Base-by-base conservation (phyloP, 805 yeast species). In the Maudiozyma barnettii region DNA sequence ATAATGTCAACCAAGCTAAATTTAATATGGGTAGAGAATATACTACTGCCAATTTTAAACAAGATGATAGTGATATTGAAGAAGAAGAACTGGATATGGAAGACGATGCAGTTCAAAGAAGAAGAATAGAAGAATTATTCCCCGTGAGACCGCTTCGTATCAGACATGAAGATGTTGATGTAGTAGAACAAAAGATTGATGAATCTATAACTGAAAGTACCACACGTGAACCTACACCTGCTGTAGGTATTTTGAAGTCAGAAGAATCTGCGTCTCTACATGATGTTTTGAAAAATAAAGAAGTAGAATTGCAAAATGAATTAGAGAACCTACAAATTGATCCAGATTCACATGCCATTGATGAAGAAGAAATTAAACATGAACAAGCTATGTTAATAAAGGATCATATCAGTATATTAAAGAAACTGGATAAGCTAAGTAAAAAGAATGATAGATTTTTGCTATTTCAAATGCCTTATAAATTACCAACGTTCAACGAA, bases 71-170 rank as follows among this genome's bases (percentile, higher is more conserved):
- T 23, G 57, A 46, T 7, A 51, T 47, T 14, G 57, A 54, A 22
- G 59, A 54, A 29, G 55, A 46, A 4, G 57, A 51, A 12, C 6
- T 19, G 6, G 55, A 46, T 16, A 43, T 57, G 44, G 64, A 63
- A 22, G 64, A 60, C 21, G 63, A 58, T 7, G 50, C 53, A 1
- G 41, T 51, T 44, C 57, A 55, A 29, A 60, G 65, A 12, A 56
- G 52, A 43, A 51, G 53, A 43, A 54, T 63, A 9, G 62, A 61
- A 31, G 58, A 58, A 18, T 61, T 82, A 30, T 82, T 84, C 68
- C 91, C 91, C 0, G 81, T 84, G 4, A 74, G 89, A 54, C 86
- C 91, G 1, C 71, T 71, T 9, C 73, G 88, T 63, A 66, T 69
- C 10, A 73, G 70, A 30, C 73, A 70, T 46, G 67, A 64, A 35